Percentiles rank a stretch among this genome's conserved stretches.
These are phyloP conservation scores for Carnegiea gigantea DNA, from an alignment of 179 eudicot species.

Conservation along the genomic window DNA sequence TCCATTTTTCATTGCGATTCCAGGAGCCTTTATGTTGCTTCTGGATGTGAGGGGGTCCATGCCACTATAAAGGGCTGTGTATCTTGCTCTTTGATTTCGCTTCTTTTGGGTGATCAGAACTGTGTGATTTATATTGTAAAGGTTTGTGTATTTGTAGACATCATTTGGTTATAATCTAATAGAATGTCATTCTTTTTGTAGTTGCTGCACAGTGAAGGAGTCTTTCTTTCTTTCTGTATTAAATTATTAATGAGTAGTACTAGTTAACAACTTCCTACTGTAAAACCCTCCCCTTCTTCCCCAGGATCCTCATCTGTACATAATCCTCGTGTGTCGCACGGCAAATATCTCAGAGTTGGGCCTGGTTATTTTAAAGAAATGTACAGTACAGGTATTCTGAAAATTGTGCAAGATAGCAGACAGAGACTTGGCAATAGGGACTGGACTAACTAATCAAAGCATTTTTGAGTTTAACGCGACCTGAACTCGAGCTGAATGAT, in stretches of 20 bases:
- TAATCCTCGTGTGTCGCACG: too few relatives aligned
- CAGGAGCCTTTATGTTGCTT: constrained; percentile 13
- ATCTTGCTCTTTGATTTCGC: constrained; percentile 19
- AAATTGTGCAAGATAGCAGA: background rate
- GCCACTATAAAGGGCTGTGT: constrained; percentile 33
- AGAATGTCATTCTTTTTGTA: constrained; percentile 24
- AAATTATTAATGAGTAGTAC: too few relatives aligned
- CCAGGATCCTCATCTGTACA: too few relatives aligned
- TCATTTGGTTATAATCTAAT: constrained; percentile 21
- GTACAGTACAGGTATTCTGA: background rate
- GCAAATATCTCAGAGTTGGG: background rate
- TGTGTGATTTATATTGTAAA: constrained; percentile 29
- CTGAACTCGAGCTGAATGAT: background rate
- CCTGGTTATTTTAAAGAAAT: background rate
- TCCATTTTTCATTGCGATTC: constrained; percentile 13
- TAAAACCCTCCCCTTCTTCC: too few relatives aligned
- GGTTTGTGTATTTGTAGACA: constrained; percentile 28
- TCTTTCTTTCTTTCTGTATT: background rate
- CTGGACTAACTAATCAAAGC: background rate
- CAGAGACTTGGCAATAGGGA: background rate
- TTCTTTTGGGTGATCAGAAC: constrained; percentile 15
- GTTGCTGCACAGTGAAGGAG: background rate
- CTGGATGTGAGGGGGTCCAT: constrained; percentile 9
- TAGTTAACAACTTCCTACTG: too few relatives aligned
- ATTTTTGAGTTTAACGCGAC: background rate